phyloP scores from a whole-genome alignment of 805 yeast genomes.

The Candida silvicultrix region DNA sequence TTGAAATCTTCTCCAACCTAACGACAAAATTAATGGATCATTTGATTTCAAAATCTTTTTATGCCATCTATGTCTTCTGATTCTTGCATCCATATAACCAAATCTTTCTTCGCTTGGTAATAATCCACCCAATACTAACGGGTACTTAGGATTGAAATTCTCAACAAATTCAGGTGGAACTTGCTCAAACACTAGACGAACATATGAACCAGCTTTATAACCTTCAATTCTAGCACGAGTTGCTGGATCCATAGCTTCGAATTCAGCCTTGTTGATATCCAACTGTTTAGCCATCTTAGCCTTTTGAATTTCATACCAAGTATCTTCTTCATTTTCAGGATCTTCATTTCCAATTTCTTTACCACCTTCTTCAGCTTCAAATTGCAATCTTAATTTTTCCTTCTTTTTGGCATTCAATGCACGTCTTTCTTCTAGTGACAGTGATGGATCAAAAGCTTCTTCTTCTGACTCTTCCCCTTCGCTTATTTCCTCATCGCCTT shows the following conservation, averaged over 20 bases:
- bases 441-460: constrained; percentile 25
- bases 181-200: constrained; percentile 73
- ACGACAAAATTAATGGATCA: constrained; percentile 87
- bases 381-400: constrained; percentile 80
- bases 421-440: constrained; percentile 70
- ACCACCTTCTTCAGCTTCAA: constrained; percentile 72
- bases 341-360: constrained; percentile 64
- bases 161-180: constrained; percentile 89
- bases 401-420: constrained; percentile 81
- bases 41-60: constrained; percentile 90
- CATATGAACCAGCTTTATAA: constrained; percentile 88
- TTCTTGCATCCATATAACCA: constrained; percentile 87
- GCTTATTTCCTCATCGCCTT: constrained; percentile 35
- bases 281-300: constrained; percentile 95
- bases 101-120: constrained; percentile 87
- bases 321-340: constrained; percentile 80
- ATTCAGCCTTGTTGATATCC: constrained; percentile 84
- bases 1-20: constrained; percentile 99
- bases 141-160: constrained; percentile 78
- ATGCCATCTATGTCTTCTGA: constrained; percentile 99
- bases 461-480: constrained; percentile 34
- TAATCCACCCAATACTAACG: constrained; percentile 86
- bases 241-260: constrained; percentile 66
- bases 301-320: constrained; percentile 97
- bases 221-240: constrained; percentile 85